Evolutionary conservation across 2,329 filamentous ascomycete species (phyloP).

Genomic region (Diaporthe ilicicola): DNA sequence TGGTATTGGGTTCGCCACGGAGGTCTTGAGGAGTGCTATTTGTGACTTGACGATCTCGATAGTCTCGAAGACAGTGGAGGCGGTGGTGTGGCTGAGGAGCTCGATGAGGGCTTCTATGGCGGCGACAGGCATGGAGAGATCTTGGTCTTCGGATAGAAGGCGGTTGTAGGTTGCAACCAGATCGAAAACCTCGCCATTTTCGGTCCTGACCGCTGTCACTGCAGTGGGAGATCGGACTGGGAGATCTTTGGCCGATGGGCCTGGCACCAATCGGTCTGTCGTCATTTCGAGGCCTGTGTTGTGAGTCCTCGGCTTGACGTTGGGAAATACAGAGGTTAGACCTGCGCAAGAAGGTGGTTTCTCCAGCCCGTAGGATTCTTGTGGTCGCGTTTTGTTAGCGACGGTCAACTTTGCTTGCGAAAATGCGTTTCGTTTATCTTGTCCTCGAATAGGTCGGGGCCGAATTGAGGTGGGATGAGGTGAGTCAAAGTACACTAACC

Average conservation of each 20-base stretch:
- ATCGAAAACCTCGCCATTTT: constrained; percentile 44
- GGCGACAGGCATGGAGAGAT: constrained; percentile 94
- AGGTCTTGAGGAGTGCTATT: constrained; percentile 78
- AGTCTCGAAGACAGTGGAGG: constrained; percentile 92
- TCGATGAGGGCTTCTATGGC: constrained; percentile 71
- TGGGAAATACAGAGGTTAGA: no score
- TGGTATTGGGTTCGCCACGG: constrained; percentile 87
- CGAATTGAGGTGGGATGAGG: constrained; percentile 16
- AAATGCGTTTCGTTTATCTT: neutral
- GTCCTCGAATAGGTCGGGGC: neutral
- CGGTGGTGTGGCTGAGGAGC: constrained; percentile 80
- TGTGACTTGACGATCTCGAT: constrained; percentile 84
- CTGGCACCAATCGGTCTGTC: constrained; percentile 22
- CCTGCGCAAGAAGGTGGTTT: neutral
- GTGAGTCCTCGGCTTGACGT: neutral
- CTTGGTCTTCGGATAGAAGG: constrained; percentile 72
- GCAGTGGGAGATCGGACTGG: constrained; percentile 25
- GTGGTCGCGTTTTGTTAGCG: neutral
- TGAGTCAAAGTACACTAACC: neutral
- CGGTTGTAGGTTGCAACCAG: constrained; percentile 65
- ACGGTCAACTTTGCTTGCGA: neutral
- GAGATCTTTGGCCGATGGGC: constrained; percentile 19
- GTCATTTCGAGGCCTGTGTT: constrained; percentile 22
- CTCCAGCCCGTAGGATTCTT: neutral
- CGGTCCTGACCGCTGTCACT: constrained; percentile 28